Conservation (phyloP, 2,329 filamentous ascomycete species). For the Dothiorella sarmentorum region DNA sequence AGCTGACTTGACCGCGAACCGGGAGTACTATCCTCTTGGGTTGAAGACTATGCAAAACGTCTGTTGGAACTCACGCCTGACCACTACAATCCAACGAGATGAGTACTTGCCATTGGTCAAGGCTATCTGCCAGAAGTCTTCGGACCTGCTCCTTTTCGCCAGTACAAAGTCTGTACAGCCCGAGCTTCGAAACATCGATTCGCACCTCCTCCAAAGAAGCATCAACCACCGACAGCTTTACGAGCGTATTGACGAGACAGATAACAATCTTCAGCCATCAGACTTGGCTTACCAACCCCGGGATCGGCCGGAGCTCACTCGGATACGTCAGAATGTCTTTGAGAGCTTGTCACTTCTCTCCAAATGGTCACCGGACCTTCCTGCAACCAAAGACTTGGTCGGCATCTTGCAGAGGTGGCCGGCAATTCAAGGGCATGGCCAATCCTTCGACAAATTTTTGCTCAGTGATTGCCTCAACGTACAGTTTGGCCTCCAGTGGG, state of each 20-base stretch:
- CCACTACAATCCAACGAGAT: conserved; percentile 32
- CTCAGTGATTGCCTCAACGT: conserved; percentile 41
- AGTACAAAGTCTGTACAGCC: not conserved
- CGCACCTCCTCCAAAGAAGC: not conserved
- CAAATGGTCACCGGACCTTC: not conserved
- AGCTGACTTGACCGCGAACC: conserved; percentile 36
- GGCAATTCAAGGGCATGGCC: conserved; percentile 1
- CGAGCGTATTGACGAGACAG: not conserved
- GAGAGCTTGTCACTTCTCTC: not conserved
- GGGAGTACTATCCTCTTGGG: conserved; percentile 31
- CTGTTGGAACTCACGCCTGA: conserved; percentile 29
- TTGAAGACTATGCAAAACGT: conserved; percentile 30
- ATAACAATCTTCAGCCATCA: not conserved
- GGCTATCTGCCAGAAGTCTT: conserved; percentile 21
- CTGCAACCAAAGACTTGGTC: not conserved
- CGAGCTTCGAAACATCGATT: not conserved
- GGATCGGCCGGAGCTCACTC: not conserved
- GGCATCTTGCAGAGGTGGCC: not conserved
- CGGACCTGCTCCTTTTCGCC: conserved; percentile 19
- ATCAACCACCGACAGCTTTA: not conserved
- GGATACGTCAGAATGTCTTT: not conserved
- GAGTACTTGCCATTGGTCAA: conserved; percentile 23
- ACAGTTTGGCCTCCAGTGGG: conserved; percentile 43
- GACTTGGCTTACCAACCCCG: not conserved
- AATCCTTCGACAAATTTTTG: conserved; percentile 30